phyloP scores from a whole-genome alignment of 352 stramenopile genomes.

The Aphanomyces cochlioides region DNA sequence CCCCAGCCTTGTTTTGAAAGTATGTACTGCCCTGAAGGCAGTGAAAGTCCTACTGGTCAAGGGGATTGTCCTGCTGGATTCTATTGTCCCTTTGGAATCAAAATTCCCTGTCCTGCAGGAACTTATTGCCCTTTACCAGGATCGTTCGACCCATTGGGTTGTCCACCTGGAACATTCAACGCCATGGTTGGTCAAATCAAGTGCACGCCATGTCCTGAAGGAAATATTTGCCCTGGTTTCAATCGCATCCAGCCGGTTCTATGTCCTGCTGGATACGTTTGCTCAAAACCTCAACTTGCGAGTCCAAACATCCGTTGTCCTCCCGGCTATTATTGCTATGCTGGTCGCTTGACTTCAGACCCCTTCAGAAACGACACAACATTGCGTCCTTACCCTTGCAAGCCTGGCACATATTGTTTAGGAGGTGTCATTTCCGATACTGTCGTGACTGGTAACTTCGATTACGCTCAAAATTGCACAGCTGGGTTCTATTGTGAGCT shows the following conservation, averaged over 20 bases:
- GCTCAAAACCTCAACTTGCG: constrained; percentile 73
- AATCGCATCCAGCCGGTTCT: constrained; percentile 87
- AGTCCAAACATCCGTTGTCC: constrained; percentile 92
- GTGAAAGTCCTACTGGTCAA: constrained; percentile 66
- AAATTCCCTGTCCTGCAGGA: constrained; percentile 85
- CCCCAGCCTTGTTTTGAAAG: constrained; percentile 85
- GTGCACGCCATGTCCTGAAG: constrained; percentile 86
- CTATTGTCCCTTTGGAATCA: constrained; percentile 89
- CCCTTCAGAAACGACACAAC: constrained; percentile 96
- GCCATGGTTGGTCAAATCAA: constrained; percentile 86
- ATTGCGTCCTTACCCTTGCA: constrained; percentile 92
- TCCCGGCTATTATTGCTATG: constrained; percentile 92
- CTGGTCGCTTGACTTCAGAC: constrained; percentile 92
- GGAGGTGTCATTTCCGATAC: constrained; percentile 89
- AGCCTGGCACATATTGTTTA: constrained; percentile 94
- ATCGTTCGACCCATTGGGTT: constrained; percentile 81
- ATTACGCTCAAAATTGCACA: constrained; percentile 91
- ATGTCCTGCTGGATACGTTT: constrained; percentile 91
- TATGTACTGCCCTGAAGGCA: constrained; percentile 91
- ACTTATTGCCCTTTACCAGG: constrained; percentile 89
- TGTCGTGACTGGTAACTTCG: constrained; percentile 81
- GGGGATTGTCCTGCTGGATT: constrained; percentile 85
- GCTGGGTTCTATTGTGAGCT: constrained; percentile 95
- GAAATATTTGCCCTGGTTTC: constrained; percentile 93
- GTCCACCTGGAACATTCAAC: constrained; percentile 91